Evolutionary conservation across 768 basidiomycete species (phyloP).

Genomic region (Auricularia sp.): DNA sequence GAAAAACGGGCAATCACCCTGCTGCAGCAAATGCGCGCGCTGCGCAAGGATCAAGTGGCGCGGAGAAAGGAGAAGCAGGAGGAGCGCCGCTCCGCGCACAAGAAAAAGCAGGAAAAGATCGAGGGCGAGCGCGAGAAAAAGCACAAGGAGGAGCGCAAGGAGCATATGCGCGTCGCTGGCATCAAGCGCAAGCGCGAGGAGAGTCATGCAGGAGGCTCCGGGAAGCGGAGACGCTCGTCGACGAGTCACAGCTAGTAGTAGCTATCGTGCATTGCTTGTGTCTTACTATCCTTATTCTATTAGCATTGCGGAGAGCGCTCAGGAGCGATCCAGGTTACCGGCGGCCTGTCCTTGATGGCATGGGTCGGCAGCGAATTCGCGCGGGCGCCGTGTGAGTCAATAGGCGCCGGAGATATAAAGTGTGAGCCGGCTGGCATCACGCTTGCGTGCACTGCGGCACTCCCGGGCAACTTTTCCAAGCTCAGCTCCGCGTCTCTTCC

Average conservation of each 20-base stretch:
- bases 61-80: constrained; percentile 78
- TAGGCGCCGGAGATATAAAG: too few species aligned
- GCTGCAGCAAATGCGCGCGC: constrained; percentile 85
- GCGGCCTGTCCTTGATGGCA: too few species aligned
- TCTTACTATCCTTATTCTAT: too few species aligned
- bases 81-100: constrained; percentile 57
- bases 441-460: too few species aligned
- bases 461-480: too few species aligned
- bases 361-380: too few species aligned
- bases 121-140: constrained; percentile 53
- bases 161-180: constrained; percentile 60
- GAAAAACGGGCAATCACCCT: constrained; percentile 88
- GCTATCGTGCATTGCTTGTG: too few species aligned
- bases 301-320: too few species aligned
- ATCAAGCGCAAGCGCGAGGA: constrained; percentile 60
- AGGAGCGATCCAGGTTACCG: too few species aligned
- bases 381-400: too few species aligned
- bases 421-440: too few species aligned
- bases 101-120: constrained; percentile 65
- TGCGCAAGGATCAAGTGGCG: constrained; percentile 79
- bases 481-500: neutral
- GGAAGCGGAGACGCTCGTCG: neutral
- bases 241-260: neutral
- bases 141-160: constrained; percentile 68
- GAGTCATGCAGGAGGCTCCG: neutral